Percentiles rank a stretch among this genome's conserved stretches.
phyloP scores from a whole-genome alignment of 2,329 filamentous ascomycete species.

The Calonectria hongkongensis region DNA sequence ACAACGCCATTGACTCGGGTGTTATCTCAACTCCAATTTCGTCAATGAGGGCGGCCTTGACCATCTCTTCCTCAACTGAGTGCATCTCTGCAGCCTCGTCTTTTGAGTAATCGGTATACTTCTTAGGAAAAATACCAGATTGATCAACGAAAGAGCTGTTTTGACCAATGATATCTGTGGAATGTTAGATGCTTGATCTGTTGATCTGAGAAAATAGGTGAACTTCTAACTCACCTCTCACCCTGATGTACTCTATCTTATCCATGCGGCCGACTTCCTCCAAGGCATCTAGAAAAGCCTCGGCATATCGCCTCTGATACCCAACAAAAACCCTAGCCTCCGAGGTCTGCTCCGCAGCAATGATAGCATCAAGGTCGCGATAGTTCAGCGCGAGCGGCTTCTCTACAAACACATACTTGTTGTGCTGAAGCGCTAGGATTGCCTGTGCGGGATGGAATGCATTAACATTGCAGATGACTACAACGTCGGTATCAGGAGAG shows the following conservation, averaged over 20 bases:
- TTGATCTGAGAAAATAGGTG: fast-evolving
- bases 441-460: conserved; percentile 73
- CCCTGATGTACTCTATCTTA: conserved; percentile 73
- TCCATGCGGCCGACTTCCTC: conserved; percentile 71
- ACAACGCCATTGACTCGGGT: conserved; percentile 25
- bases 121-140: conserved; percentile 67
- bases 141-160: conserved; percentile 69
- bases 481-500: conserved; percentile 68
- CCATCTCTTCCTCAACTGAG: conserved; percentile 33
- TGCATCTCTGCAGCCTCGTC: conserved; percentile 31
- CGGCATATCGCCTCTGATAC: conserved; percentile 77
- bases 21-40: conserved; percentile 36
- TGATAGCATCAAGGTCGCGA: conserved; percentile 66
- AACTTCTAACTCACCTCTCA: conserved; percentile 48
- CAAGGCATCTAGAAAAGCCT: conserved; percentile 71
- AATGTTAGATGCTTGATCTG: not conserved
- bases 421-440: conserved; percentile 69
- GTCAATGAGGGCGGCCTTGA: conserved; percentile 46
- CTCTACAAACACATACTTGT: conserved; percentile 76
- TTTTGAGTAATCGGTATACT: conserved; percentile 54
- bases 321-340: conserved; percentile 73
- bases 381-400: conserved; percentile 73
- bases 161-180: conserved; percentile 66
- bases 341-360: conserved; percentile 67
- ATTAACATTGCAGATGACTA: conserved; percentile 72